A percentile compares a stretch with the other conserved stretches of the same genome.
These are phyloP conservation scores for Solanum chmielewskii DNA, from an alignment of 257 asterid genomes.

Conservation along the genomic window DNA sequence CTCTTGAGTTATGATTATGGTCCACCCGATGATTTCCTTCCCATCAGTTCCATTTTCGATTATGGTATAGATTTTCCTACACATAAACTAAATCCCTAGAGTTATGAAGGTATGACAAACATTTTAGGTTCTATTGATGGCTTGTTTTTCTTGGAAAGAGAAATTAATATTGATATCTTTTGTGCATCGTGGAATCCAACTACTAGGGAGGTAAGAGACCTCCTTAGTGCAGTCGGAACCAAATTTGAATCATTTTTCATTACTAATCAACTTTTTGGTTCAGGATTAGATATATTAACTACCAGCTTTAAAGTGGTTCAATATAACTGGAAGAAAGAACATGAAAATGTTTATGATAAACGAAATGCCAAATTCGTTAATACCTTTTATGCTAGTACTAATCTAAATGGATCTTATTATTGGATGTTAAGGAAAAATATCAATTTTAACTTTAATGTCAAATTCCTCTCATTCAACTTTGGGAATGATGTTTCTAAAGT, in stretches of 20 bases:
- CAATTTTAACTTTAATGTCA: neutral
- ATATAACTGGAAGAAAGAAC: neutral
- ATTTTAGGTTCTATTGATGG: neutral
- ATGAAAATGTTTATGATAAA: neutral
- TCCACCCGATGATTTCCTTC: neutral
- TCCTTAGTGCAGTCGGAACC: neutral
- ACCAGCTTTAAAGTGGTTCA: neutral
- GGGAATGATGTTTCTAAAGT: neutral
- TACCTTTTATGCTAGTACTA: neutral
- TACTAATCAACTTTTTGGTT: neutral
- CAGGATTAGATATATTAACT: neutral
- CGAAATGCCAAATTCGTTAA: fast-evolving
- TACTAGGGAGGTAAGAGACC: neutral
- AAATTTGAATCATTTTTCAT: neutral
- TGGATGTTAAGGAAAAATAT: neutral
- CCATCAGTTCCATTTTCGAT: neutral
- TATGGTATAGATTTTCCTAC: neutral
- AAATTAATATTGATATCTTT: neutral
- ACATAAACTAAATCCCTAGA: neutral
- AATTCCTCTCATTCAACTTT: neutral
- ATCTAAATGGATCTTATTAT: neutral
- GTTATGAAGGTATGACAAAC: neutral
- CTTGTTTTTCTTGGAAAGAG: neutral
- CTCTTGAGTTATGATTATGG: neutral
- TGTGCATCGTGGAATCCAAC: neutral